Evolutionary conservation across 2,329 filamentous ascomycete genomes (phyloP).

Genomic region (Hypoxylon rubiginosum): DNA sequence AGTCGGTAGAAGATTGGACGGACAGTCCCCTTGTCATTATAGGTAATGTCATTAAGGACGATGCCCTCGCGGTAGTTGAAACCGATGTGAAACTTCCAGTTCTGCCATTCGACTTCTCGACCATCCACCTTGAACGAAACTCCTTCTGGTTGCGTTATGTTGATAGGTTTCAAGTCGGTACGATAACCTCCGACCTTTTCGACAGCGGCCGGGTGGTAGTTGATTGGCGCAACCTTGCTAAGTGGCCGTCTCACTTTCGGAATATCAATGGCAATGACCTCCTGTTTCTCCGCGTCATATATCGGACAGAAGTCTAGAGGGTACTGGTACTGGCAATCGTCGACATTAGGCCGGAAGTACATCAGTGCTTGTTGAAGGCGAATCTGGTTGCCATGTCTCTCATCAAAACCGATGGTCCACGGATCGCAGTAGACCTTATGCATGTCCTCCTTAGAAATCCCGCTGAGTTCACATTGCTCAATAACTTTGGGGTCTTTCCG

Average conservation of each 20-base stretch:
- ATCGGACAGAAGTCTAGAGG: constrained; percentile 96
- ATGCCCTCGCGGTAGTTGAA: constrained; percentile 97
- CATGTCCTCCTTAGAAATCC: constrained; percentile 87
- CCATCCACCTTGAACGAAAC: constrained; percentile 87
- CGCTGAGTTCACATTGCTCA: constrained; percentile 87
- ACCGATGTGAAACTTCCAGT: constrained; percentile 92
- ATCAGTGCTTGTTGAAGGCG: constrained; percentile 93
- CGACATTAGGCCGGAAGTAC: constrained; percentile 90
- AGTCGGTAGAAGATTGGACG: constrained; percentile 89
- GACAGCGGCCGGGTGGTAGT: constrained; percentile 82
- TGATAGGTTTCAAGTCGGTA: constrained; percentile 84
- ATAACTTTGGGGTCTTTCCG: constrained; percentile 88
- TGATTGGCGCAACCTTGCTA: constrained; percentile 78
- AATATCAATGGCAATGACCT: constrained; percentile 87
- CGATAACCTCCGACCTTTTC: constrained; percentile 82
- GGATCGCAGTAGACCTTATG: constrained; percentile 96
- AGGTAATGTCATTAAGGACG: constrained; percentile 89
- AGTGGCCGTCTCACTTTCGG: constrained; percentile 82
- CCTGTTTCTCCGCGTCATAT: constrained; percentile 82
- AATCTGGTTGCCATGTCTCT: constrained; percentile 83
- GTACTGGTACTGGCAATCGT: constrained; percentile 91
- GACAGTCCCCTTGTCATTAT: constrained; percentile 83
- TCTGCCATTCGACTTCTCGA: constrained; percentile 86
- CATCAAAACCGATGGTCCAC: constrained; percentile 96
- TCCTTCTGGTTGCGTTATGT: constrained; percentile 89